Evolutionary conservation across 768 basidiomycete species (phyloP), one percentile per base, ranked within the genome.

Genomic region (Suillus hirtellus): DNA sequence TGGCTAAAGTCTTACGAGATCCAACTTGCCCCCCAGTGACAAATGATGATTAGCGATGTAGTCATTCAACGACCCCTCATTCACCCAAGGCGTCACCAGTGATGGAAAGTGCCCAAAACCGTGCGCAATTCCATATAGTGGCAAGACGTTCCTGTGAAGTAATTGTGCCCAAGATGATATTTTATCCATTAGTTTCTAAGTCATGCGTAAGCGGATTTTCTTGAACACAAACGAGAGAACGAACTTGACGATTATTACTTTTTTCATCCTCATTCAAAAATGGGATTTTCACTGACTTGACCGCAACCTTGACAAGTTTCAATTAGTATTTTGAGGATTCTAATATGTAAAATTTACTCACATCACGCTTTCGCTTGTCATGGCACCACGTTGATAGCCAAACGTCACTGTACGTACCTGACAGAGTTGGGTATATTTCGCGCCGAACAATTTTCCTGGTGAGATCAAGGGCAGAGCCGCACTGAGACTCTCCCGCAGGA

Each of bases 71-170:
- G 61, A 63, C 5, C 72, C 73, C 60, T 71, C 67, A 17, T 72
- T 66, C 47, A 66, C 46, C 71, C 71, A 72, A 0, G 71, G 71
- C 21, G 64, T 69, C 24, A 73, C 71, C 60, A 73, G 61, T 11
- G 72, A 67, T 10, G 59, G 60, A 43, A 70, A 65, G 9, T 60
- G 64, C 5, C 72, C 72, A 60, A 71, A 73, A 12, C 60, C 65
- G 17, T 59, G 19, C 4, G 61, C 65, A 19, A 67, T 59, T 15
- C 72, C 72, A 60, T 65, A 64, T 12, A 73, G 53, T 3, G 63
- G 71, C 8, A 73, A 37, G 8, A 73, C 59, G 37, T 69, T 60
- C 15, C 54, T 35, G 61, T 72, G 71, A 27, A 9, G 34, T 50
- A 63, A 38, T 21, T 9, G 46, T 10, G n/a, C 49, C 63, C 63